A percentile compares a stretch with the other conserved stretches of the same genome.
phyloP scores from a whole-genome alignment of 2,329 filamentous ascomycete genomes.

The Aspergillus ruber region DNA sequence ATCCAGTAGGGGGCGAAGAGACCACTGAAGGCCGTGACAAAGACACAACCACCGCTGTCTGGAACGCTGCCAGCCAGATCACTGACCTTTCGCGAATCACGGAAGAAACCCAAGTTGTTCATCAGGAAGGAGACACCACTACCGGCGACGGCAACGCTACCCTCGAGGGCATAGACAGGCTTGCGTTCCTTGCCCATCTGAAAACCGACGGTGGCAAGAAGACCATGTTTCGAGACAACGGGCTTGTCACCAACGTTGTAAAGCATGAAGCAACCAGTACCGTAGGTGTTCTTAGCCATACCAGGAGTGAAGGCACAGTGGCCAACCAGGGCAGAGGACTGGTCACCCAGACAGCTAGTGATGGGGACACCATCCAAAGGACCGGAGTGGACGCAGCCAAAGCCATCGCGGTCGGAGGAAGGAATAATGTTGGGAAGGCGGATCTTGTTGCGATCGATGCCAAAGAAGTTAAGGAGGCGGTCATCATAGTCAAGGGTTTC shows the following conservation, averaged over 20 bases:
- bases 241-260: slow-evolving; percentile 84
- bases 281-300: slow-evolving; percentile 84
- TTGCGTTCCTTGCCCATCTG: slow-evolving; percentile 65
- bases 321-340: slow-evolving; percentile 78
- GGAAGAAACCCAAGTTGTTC: slow-evolving; percentile 60
- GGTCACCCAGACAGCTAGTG: slow-evolving; percentile 79
- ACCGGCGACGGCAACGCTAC: slow-evolving; percentile 75
- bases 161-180: slow-evolving; percentile 74
- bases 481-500: slow-evolving; percentile 74
- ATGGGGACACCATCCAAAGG: slow-evolving; percentile 64
- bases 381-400: slow-evolving; percentile 61
- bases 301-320: slow-evolving; percentile 79
- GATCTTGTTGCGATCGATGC: slow-evolving; percentile 64
- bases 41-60: slow-evolving; percentile 76
- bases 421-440: slow-evolving; percentile 75
- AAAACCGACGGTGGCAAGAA: slow-evolving; percentile 82
- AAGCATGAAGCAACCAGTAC: slow-evolving; percentile 81
- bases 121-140: slow-evolving; percentile 71
- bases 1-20: slow-evolving; percentile 94
- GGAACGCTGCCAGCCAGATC: slow-evolving; percentile 58
- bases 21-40: slow-evolving; percentile 87
- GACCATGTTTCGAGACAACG: slow-evolving; percentile 74
- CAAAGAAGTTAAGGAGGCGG: slow-evolving; percentile 70
- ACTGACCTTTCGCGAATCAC: slow-evolving; percentile 56
- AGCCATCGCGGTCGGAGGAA: slow-evolving; percentile 68